Evolutionary conservation across 352 stramenopile genomes (phyloP).

Genomic region (Sclerospora graminicola): DNA sequence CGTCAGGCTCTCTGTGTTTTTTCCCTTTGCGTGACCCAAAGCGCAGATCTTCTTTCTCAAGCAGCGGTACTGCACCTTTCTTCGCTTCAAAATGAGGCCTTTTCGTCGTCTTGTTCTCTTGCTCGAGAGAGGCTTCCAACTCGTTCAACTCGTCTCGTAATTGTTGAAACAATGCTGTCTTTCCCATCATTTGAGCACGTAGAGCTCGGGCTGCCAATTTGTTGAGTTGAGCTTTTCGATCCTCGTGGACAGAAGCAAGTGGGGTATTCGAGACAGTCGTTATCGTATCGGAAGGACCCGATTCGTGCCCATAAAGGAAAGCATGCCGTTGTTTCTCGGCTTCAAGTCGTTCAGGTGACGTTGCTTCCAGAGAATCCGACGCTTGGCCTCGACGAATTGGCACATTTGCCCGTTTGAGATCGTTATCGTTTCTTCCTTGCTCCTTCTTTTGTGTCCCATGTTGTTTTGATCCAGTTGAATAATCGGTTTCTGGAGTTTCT

Average conservation of each 20-base stretch:
- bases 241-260: constrained; percentile 3
- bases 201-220: constrained; percentile 70
- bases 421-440: constrained; percentile 67
- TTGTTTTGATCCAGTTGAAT: too few relatives aligned
- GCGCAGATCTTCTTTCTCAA: constrained; percentile 61
- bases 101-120: constrained; percentile 22
- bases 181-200: constrained; percentile 77
- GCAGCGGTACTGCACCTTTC: constrained; percentile 40
- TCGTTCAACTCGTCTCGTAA: constrained; percentile 76
- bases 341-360: constrained; percentile 27
- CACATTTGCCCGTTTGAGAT: too few relatives aligned
- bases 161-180: constrained; percentile 56
- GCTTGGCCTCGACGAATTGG: constrained; percentile 46
- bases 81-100: constrained; percentile 57
- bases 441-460: too few relatives aligned
- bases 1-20: constrained; percentile 27
- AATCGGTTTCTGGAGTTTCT: too few relatives aligned
- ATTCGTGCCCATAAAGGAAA: constrained; percentile 42
- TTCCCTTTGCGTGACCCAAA: constrained; percentile 54
- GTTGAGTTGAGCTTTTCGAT: constrained; percentile 51
- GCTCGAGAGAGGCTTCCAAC: constrained; percentile 51
- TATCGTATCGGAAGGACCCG: too few relatives aligned
- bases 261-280: neutral
- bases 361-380: constrained; percentile 6
- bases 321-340: constrained; percentile 38